Evolutionary conservation across 495 filamentous ascomycete genomes (phyloP).

Genomic region (Neurospora sp.): DNA sequence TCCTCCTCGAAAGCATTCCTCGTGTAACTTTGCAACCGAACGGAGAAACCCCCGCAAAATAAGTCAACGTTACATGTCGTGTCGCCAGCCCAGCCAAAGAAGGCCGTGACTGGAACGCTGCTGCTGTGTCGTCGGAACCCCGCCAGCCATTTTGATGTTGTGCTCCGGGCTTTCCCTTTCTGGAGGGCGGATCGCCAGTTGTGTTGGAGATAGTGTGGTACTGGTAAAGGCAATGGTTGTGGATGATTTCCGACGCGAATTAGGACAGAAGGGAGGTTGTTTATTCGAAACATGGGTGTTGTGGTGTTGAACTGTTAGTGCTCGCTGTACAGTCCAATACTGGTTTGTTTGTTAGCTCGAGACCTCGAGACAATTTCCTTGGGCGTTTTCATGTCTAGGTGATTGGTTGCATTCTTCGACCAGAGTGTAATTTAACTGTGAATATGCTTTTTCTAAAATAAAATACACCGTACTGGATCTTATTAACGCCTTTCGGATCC

Average conservation of each 20-base stretch:
- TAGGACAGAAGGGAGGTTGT: not conserved
- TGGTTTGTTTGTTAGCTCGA: no score
- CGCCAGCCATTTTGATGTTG: not conserved
- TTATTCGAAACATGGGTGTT: not conserved
- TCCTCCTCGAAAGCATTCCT: not conserved
- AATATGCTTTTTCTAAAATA: no score
- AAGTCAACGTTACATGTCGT: not conserved
- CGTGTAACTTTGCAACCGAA: not conserved
- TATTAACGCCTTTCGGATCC: no score
- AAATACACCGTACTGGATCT: no score
- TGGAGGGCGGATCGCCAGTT: not conserved
- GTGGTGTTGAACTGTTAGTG: not conserved
- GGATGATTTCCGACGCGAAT: not conserved
- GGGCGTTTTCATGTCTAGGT: no score
- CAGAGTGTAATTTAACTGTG: no score
- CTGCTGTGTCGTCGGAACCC: not conserved
- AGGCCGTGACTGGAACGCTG: not conserved
- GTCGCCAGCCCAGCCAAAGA: not conserved
- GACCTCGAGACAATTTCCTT: no score
- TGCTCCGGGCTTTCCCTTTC: not conserved
- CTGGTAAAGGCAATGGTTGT: not conserved
- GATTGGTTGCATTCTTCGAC: no score
- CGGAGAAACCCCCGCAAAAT: not conserved
- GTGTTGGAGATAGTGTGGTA: not conserved
- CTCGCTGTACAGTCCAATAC: not conserved